phyloP scores from a whole-genome alignment of 164 flowering plant genomes.

The Vitis labrusca region DNA sequence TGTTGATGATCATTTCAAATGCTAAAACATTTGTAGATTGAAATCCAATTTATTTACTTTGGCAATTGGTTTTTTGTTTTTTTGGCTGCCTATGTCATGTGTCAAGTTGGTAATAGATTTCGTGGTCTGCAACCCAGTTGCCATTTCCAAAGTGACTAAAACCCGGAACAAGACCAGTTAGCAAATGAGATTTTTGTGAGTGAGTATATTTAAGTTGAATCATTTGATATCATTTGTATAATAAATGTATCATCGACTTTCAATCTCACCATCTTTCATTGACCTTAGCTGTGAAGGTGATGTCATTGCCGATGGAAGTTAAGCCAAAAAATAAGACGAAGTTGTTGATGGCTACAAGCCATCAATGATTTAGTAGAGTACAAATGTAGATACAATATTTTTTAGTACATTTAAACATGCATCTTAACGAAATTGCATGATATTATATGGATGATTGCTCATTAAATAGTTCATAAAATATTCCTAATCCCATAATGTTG shows the following conservation, averaged over 20 bases:
- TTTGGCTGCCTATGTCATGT: not conserved
- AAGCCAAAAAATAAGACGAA: constrained; percentile 19
- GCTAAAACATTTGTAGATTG: too few species aligned
- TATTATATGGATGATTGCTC: constrained; percentile 1
- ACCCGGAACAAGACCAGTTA: not conserved
- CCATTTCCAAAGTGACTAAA: not conserved
- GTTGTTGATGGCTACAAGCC: constrained; percentile 28
- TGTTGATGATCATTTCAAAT: too few species aligned
- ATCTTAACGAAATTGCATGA: not conserved
- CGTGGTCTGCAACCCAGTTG: constrained; percentile 9
- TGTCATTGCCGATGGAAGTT: constrained; percentile 26
- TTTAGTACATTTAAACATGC: not conserved
- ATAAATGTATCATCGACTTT: not conserved
- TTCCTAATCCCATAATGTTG: constrained; percentile 27
- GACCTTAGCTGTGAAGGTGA: constrained; percentile 28
- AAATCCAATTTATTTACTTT: too few species aligned
- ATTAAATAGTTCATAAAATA: constrained; percentile 8
- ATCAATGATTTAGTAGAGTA: constrained; percentile 18
- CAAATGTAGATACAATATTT: constrained; percentile 1
- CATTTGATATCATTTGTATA: not conserved
- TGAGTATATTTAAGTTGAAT: constrained; percentile 3
- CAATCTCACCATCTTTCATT: constrained; percentile 21
- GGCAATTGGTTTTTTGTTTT: too few species aligned
- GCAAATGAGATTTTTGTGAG: not conserved
- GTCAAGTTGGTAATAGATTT: constrained; percentile 2